These are phyloP conservation scores for Hymenochaete sp. DNA, from an alignment of 1,284 basidiomycete genomes.

Conservation along the genomic window DNA sequence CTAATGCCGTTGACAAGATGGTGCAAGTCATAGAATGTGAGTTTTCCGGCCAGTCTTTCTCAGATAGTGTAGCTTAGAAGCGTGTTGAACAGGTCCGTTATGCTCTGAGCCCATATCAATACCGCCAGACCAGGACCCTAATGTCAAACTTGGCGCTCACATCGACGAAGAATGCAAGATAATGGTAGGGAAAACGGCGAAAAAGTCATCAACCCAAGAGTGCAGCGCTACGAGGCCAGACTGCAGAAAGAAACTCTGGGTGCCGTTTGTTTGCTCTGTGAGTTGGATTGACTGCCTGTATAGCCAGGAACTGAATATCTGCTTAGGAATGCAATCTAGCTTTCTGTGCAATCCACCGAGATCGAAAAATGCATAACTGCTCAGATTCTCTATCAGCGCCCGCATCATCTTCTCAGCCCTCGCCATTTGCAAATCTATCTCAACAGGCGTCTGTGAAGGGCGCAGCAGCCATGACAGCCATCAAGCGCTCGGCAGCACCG, in stretches of 20 bases:
- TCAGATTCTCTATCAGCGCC: background rate
- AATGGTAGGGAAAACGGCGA: slow-evolving; percentile 46
- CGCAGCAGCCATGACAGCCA: slow-evolving; percentile 14
- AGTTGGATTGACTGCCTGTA: slow-evolving; percentile 25
- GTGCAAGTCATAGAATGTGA: slow-evolving; percentile 65
- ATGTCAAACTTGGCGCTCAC: slow-evolving; percentile 66
- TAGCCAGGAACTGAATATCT: background rate
- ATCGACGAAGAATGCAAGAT: slow-evolving; percentile 56
- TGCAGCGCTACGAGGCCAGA: slow-evolving; percentile 38
- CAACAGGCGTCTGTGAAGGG: slow-evolving; percentile 13
- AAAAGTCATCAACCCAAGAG: slow-evolving; percentile 31
- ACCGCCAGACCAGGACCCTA: slow-evolving; percentile 65
- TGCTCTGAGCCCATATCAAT: slow-evolving; percentile 66
- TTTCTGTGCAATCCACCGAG: slow-evolving; percentile 16
- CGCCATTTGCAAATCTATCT: slow-evolving; percentile 1
- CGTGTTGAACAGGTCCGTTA: slow-evolving; percentile 50
- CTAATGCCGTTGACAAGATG: slow-evolving; percentile 56
- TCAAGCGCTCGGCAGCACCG: slow-evolving; percentile 11
- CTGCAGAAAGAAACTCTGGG: slow-evolving; percentile 65
- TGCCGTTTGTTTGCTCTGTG: slow-evolving; percentile 65
- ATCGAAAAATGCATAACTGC: slow-evolving; percentile 13
- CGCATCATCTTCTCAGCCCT: background rate
- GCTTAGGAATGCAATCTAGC: slow-evolving; percentile 13
- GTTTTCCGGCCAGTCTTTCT: slow-evolving; percentile 21
- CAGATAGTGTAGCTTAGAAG: background rate